Percentiles rank a stretch among this genome's conserved stretches.
These are phyloP conservation scores for Podospora sp. DNA, from an alignment of 495 filamentous ascomycete species.

Conservation along the genomic window DNA sequence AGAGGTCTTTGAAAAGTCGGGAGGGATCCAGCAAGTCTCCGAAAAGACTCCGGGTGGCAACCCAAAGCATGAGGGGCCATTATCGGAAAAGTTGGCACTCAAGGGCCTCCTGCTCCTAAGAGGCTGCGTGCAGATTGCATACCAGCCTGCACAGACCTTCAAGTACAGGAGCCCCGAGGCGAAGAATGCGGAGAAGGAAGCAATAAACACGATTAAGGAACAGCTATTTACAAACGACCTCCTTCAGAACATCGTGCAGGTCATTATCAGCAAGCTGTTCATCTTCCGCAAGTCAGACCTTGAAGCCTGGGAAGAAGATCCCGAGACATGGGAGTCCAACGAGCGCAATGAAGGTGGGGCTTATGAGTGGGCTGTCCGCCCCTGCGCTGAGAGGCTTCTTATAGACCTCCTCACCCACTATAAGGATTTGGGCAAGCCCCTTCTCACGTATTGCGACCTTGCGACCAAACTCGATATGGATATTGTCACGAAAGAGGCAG, in stretches of 20 bases:
- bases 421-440: conserved; percentile 72
- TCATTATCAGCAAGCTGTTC: conserved; percentile 84
- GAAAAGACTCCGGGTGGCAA: conserved; percentile 52
- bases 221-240: conserved; percentile 74
- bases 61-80: conserved; percentile 56
- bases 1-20: conserved; percentile 62
- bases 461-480: conserved; percentile 68
- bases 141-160: conserved; percentile 77
- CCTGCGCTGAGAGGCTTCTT: conserved; percentile 91
- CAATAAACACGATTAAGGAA: conserved; percentile 64
- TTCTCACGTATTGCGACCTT: conserved; percentile 76
- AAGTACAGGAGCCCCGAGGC: conserved; percentile 72
- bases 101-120: conserved; percentile 82
- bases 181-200: conserved; percentile 68
- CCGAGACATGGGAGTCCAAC: conserved; percentile 87
- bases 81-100: conserved; percentile 75
- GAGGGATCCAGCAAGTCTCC: conserved; percentile 50
- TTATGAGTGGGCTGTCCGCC: conserved; percentile 85
- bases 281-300: conserved; percentile 83
- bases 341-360: conserved; percentile 78
- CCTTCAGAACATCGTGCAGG: conserved; percentile 75
- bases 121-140: conserved; percentile 80
- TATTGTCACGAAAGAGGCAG: conserved; percentile 83
- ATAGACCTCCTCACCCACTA: conserved; percentile 87
- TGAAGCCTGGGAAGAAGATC: conserved; percentile 86